These are phyloP conservation scores for Pinus albicaulis DNA, from an alignment of 75 land plant genomes.

Conservation along the genomic window DNA sequence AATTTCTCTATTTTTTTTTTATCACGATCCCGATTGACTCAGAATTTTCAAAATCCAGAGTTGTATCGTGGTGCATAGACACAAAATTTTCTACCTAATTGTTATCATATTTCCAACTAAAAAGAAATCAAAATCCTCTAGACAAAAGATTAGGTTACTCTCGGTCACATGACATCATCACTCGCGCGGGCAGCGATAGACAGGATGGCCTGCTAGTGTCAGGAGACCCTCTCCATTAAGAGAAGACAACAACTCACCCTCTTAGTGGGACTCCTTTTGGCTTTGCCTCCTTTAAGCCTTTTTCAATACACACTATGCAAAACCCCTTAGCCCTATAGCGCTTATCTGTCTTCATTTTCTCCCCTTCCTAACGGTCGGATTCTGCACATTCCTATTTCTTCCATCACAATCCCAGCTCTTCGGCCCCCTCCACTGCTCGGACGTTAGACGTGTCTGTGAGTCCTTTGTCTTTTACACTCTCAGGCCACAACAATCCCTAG, in stretches of 20 bases:
- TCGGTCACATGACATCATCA: not conserved
- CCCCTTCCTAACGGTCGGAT: not conserved
- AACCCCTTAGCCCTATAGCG: not conserved
- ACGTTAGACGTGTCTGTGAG: slow-evolving; percentile 53
- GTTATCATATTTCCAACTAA: too few relatives aligned
- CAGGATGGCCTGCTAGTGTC: not conserved
- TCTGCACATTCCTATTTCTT: not conserved
- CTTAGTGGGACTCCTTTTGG: too few relatives aligned
- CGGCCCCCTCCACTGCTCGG: slow-evolving; percentile 50
- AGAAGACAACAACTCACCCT: not conserved
- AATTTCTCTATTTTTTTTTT: too few relatives aligned
- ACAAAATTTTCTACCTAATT: too few relatives aligned
- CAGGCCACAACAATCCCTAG: slow-evolving; percentile 21
- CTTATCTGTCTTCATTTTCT: not conserved
- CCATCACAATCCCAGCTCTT: not conserved
- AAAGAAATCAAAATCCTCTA: too few relatives aligned
- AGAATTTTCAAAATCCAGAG: too few relatives aligned
- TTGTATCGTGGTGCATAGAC: too few relatives aligned
- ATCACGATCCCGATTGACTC: too few relatives aligned
- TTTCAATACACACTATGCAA: not conserved
- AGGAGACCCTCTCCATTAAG: not conserved
- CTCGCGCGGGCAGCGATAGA: too few relatives aligned
- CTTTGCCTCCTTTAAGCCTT: too few relatives aligned
- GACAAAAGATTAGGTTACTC: too few relatives aligned
- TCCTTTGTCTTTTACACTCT: slow-evolving; percentile 56